Evolutionary conservation across 2,329 filamentous ascomycete species (phyloP).

Genomic region (Pseudodiploospora longispora): DNA sequence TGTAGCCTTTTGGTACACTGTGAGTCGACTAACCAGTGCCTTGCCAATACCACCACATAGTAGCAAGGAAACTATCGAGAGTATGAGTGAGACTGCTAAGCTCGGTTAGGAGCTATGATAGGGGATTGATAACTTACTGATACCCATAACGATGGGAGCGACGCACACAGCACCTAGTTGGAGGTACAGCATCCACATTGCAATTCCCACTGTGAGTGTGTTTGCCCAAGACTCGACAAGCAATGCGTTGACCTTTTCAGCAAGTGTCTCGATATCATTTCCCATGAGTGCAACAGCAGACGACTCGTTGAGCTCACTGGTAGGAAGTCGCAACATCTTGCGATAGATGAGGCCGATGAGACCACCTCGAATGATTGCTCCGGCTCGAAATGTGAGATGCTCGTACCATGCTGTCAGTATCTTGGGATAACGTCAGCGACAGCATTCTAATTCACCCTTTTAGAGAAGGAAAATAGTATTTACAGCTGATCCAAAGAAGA

Average conservation of each 20-base stretch:
- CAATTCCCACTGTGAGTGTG: slow-evolving; percentile 20
- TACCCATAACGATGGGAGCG: slow-evolving; percentile 22
- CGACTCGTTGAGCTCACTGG: slow-evolving; percentile 18
- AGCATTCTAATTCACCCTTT: neutral
- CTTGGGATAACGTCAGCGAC: slow-evolving; percentile 3
- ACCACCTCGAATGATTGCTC: slow-evolving; percentile 22
- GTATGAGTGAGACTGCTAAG: neutral
- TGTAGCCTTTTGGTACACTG: slow-evolving; percentile 22
- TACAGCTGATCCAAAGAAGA: slow-evolving; percentile 24
- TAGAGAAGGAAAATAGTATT: slow-evolving; percentile 1
- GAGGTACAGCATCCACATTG: slow-evolving; percentile 21
- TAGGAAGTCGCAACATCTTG: slow-evolving; percentile 21
- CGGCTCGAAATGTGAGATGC: slow-evolving; percentile 21
- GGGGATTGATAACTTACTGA: slow-evolving; percentile 15
- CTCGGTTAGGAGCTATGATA: too few relatives aligned
- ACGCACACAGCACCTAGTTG: slow-evolving; percentile 26
- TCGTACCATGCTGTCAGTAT: slow-evolving; percentile 25
- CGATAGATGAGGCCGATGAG: slow-evolving; percentile 22
- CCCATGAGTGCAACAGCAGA: slow-evolving; percentile 23
- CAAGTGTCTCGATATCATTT: slow-evolving; percentile 23
- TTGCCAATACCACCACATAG: slow-evolving; percentile 16
- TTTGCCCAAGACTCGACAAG: slow-evolving; percentile 25
- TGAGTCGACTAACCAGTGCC: slow-evolving; percentile 20
- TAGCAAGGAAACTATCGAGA: slow-evolving; percentile 14
- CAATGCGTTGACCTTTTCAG: slow-evolving; percentile 18